Conservation (phyloP, 495 filamentous ascomycete species). For the Rhizodiscina lignyota region DNA sequence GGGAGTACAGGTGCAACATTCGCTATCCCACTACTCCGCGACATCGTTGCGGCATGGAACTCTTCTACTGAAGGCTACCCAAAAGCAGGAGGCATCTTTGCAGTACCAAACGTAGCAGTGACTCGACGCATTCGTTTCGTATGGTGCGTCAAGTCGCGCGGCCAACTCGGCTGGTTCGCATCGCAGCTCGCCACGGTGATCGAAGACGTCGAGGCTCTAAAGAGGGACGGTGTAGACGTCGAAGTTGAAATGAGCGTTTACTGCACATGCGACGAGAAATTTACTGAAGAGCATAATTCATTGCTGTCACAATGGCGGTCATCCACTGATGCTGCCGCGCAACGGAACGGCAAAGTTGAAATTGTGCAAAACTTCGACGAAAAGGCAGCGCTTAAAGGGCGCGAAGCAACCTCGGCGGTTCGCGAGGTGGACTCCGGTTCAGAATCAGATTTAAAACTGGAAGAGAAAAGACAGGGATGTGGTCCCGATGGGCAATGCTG, state of each 20-base stretch:
- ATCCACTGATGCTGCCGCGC: not conserved
- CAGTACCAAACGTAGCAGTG: constrained; percentile 22
- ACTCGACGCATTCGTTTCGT: constrained; percentile 53
- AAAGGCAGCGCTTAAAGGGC: constrained; percentile 3
- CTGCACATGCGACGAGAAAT: constrained; percentile 39
- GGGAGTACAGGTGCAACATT: constrained; percentile 41
- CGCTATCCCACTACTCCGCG: constrained; percentile 33
- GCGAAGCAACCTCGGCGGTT: constrained; percentile 4
- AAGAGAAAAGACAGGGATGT: not conserved
- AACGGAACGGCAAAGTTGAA: not conserved
- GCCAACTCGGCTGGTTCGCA: constrained; percentile 56
- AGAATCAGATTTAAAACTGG: not conserved
- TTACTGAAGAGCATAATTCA: constrained; percentile 15
- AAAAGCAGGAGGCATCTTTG: constrained; percentile 6
- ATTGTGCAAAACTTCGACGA: constrained; percentile 4
- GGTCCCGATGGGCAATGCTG: constrained; percentile 23
- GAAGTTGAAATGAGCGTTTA: constrained; percentile 40
- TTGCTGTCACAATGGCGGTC: constrained; percentile 8
- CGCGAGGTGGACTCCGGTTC: constrained; percentile 2
- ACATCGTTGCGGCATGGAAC: constrained; percentile 21
- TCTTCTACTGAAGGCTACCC: not conserved
- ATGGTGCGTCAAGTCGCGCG: constrained; percentile 52
- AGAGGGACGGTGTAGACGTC: constrained; percentile 17
- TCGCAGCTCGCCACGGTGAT: constrained; percentile 37
- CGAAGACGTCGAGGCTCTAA: constrained; percentile 28